These are phyloP conservation scores for Shiraia bambusicola DNA, from an alignment of 2,329 filamentous ascomycete species.

Conservation along the genomic window DNA sequence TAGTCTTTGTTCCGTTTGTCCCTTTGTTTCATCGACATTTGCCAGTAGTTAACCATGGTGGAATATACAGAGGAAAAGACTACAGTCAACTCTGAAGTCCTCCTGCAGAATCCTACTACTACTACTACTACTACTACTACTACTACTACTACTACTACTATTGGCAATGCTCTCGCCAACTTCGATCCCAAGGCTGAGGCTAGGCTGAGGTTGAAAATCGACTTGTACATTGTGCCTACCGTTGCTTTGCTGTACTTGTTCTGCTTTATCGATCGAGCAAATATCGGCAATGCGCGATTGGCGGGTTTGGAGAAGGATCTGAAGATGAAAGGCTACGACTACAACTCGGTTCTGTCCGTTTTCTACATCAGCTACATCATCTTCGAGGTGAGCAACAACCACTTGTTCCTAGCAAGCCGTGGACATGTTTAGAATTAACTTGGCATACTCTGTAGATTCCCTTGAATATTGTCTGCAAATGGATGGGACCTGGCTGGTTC, in stretches of 20 bases:
- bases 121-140: slow-evolving; percentile 32
- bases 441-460: too few species aligned
- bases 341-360: slow-evolving; percentile 66
- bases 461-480: slow-evolving; percentile 68
- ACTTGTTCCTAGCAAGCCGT: too few species aligned
- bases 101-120: slow-evolving; percentile 28
- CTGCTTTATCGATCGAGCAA: slow-evolving; percentile 74
- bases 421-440: too few species aligned
- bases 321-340: slow-evolving; percentile 62
- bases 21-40: not conserved
- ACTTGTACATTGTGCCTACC: slow-evolving; percentile 65
- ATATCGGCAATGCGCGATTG: slow-evolving; percentile 70
- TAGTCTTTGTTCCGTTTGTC: not conserved
- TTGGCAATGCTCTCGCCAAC: slow-evolving; percentile 32
- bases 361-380: slow-evolving; percentile 73
- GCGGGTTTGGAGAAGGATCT: slow-evolving; percentile 67
- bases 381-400: slow-evolving; percentile 47
- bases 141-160: slow-evolving; percentile 32
- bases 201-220: slow-evolving; percentile 63
- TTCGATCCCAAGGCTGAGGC: slow-evolving; percentile 61
- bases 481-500: slow-evolving; percentile 71
- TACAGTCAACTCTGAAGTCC: slow-evolving; percentile 29
- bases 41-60: slow-evolving; percentile 8
- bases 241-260: slow-evolving; percentile 69
- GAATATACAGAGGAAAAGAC: slow-evolving; percentile 18